Evolutionary conservation across 345 rosid species (phyloP), one percentile per base, ranked within the genome.

Genomic region (Murraya koenigii): DNA sequence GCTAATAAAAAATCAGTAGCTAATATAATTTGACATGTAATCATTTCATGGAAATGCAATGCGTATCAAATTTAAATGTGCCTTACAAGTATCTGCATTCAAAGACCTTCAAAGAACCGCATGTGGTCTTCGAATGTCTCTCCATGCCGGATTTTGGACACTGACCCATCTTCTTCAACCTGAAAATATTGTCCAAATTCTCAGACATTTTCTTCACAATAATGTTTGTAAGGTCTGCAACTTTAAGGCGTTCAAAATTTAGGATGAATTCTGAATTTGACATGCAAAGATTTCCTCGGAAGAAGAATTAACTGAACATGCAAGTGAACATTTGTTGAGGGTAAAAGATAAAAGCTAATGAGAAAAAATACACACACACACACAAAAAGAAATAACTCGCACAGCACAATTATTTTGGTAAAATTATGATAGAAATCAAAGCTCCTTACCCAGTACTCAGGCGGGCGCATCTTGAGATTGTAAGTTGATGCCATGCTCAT

Each of bases 401-500:
- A 41, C 33, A 20, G 65, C n/a, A 49, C 20, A n/a, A 22, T 14
- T 49, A 11, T 13, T 8, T 44, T 44, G 49, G 33, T 3, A 54
- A n/a, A 28, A 66, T 30, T 7, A 30, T 5, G 25, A 32, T 26
- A 52, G 44, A 77, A 20, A 25, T 61, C 28, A 47, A 14, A 8
- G 77, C 7, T 54, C 8, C 36, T 60, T 96, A 96, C 99, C 99
- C 98, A 96, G 87, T 94, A 94, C 86, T 94, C 98, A 0, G 99
- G 95, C 80, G 98, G 99, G 28, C 98, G 98, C 98, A 96, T 94
- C 89, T 96, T 96, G 80, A 96, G 95, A 82, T 96, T 96, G 92
- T 96, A 96, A 60, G 98, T 92, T 3, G 99, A 96, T 52, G 99
- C 98, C 99, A 96, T 96, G 85, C 99, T 96, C 99, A 96, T 96